These are phyloP conservation scores for Barnettozyma botsteinii DNA, from an alignment of 805 yeast genomes.

Conservation along the genomic window DNA sequence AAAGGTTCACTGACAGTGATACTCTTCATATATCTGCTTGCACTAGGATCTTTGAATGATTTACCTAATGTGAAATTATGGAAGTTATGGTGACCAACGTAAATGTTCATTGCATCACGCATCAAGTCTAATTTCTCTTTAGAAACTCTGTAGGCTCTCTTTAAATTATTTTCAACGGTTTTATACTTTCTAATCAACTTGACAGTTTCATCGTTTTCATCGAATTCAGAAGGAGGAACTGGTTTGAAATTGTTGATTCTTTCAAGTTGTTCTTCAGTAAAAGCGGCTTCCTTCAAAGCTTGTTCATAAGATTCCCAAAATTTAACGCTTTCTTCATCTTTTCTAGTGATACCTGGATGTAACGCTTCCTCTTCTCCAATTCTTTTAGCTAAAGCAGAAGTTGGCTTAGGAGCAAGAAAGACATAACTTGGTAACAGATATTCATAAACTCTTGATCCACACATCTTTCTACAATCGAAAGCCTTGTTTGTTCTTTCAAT, in stretches of 20 bases:
- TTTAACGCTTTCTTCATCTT: conserved; percentile 60
- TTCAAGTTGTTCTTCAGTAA: conserved; percentile 26
- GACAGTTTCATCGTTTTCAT: conserved; percentile 33
- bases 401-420: conserved; percentile 84
- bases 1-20: conserved; percentile 82
- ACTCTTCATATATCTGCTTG: conserved; percentile 75
- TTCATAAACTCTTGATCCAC: conserved; percentile 94
- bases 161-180: conserved; percentile 55
- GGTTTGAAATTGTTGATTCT: conserved; percentile 27
- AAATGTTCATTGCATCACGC: conserved; percentile 63
- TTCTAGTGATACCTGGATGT: conserved; percentile 54
- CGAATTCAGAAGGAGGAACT: conserved; percentile 33
- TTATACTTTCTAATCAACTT: conserved; percentile 47
- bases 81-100: conserved; percentile 87
- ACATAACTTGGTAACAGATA: conserved; percentile 90
- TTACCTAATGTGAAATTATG: conserved; percentile 86
- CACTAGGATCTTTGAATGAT: conserved; percentile 75
- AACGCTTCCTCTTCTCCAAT: conserved; percentile 46
- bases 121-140: conserved; percentile 55
- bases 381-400: conserved; percentile 55
- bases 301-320: conserved; percentile 62
- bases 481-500: conserved; percentile 81
- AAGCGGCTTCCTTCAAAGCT: conserved; percentile 29
- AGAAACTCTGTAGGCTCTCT: conserved; percentile 66
- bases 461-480: conserved; percentile 92